phyloP scores from a whole-genome alignment of 2,329 filamentous ascomycete genomes.

The Leptodontidium sp. region DNA sequence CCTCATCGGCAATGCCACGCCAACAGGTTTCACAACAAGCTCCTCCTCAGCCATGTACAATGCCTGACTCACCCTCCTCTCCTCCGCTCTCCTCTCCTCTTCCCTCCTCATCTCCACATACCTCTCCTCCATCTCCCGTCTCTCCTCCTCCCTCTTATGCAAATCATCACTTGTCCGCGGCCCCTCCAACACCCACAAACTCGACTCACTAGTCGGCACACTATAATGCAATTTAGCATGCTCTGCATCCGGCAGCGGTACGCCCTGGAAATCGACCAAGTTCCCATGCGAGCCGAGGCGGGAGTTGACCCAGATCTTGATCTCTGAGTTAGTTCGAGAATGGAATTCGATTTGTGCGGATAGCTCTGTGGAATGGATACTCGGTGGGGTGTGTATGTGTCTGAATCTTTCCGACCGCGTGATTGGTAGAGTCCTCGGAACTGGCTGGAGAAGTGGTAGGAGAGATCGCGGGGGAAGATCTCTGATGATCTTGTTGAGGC shows the following conservation, averaged over 20 bases:
- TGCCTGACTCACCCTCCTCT: neutral
- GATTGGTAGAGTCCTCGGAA: neutral
- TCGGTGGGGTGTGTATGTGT: neutral
- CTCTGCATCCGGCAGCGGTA: neutral
- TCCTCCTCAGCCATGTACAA: slow-evolving; percentile 5
- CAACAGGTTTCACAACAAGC: neutral
- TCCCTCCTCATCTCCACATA: neutral
- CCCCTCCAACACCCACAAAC: slow-evolving; percentile 18
- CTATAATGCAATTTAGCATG: neutral
- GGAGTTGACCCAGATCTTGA: slow-evolving; percentile 26
- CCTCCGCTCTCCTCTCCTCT: neutral
- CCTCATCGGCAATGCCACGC: slow-evolving; percentile 7
- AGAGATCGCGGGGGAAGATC: neutral
- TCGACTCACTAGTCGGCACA: slow-evolving; percentile 11
- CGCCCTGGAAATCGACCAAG: neutral
- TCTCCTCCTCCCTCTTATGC: neutral
- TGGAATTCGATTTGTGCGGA: neutral
- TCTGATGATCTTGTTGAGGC: neutral
- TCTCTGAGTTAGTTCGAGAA: neutral
- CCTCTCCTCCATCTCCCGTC: neutral
- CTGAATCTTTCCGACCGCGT: neutral
- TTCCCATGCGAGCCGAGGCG: slow-evolving; percentile 17
- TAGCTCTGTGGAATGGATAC: neutral
- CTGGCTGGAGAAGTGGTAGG: neutral
- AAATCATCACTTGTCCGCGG: slow-evolving; percentile 24